Base-by-base conservation (phyloP, 495 filamentous ascomycete species). In the Podospora sp. region DNA sequence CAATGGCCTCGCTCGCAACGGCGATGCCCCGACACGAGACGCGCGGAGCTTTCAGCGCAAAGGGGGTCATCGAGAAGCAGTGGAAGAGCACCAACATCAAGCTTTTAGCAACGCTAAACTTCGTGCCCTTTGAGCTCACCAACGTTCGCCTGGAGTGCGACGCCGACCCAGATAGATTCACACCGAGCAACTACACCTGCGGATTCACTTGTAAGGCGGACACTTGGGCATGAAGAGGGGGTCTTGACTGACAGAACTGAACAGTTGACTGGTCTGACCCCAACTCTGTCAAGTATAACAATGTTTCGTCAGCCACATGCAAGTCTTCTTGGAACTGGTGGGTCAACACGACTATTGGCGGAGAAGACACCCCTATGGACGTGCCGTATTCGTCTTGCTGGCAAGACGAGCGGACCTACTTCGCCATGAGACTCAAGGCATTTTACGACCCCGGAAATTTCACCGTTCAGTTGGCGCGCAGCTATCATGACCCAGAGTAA, bases 261-360 rank as follows among this genome's bases (percentile, higher is more conserved):
- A 20, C 55, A 79, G 77, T 79, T 63, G 21, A 72, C 25, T 78
- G 76, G 76, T 65, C 63, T 22, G 77, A 79, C 56, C 75, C 75
- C 57, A 79, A 79, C 68, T 77, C 77, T 0, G 69, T 77, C 29
- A 58, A 68, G 26, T 57, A 73, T 51, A 76, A 76, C 69, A 63
- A 65, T n/a, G 68, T 73, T 18, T 65, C 69, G 1, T 75, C 74
- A 22, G 66, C 70, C 50, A 36, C 16, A 24, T 79, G 77, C 67
- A 36, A 65, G 18, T 62, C 65, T 3, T 20, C 51, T 11, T 79
- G 74, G 73, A 26, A 63, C 27, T 79, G 77, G 77, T 72, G 78
- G 58, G 73, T 76, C 21, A 52, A 66, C 21, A 67, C 69, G n/a
- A 46, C 58, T 22, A 55, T 66, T 2, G 57, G 63, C 11, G 71